These are phyloP conservation scores for Gracilaria gracilis DNA, from an alignment of 23 red algal genomes.

Conservation along the genomic window DNA sequence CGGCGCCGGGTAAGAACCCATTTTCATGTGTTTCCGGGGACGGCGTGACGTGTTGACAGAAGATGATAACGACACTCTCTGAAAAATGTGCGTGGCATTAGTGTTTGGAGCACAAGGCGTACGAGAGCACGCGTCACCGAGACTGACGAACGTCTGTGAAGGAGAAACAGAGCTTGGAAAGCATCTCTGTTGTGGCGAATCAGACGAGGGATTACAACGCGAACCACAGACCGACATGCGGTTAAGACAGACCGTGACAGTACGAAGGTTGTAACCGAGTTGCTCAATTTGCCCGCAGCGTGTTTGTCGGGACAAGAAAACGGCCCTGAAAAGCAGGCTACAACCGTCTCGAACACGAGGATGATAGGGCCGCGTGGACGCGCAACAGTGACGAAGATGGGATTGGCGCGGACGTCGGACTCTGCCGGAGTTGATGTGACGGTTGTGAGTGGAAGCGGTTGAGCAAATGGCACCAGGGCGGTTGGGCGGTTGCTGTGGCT, in stretches of 20 bases:
- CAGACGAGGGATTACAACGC: neutral
- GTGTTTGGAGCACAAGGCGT: neutral
- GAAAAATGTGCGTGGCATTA: neutral
- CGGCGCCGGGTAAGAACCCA: slow-evolving; percentile 1
- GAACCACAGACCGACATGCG: neutral
- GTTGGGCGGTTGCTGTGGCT: no score
- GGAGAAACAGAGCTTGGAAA: neutral
- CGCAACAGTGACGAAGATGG: neutral
- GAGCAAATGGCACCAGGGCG: neutral
- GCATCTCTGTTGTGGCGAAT: neutral
- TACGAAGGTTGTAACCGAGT: neutral
- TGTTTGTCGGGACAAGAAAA: neutral
- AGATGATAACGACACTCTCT: neutral
- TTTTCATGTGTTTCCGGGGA: neutral
- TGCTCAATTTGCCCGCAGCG: neutral
- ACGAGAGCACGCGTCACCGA: neutral
- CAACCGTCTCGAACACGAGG: neutral
- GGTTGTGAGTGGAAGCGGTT: slow-evolving; percentile 1
- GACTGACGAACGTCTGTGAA: neutral
- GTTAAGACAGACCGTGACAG: neutral
- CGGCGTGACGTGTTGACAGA: neutral
- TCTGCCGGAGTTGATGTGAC: neutral
- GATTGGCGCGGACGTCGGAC: neutral
- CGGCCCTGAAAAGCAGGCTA: neutral
- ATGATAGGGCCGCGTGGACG: neutral